Percentiles rank a stretch among this genome's conserved stretches.
phyloP scores from a whole-genome alignment of 495 filamentous ascomycete species.

The Penicillium paradoxum region DNA sequence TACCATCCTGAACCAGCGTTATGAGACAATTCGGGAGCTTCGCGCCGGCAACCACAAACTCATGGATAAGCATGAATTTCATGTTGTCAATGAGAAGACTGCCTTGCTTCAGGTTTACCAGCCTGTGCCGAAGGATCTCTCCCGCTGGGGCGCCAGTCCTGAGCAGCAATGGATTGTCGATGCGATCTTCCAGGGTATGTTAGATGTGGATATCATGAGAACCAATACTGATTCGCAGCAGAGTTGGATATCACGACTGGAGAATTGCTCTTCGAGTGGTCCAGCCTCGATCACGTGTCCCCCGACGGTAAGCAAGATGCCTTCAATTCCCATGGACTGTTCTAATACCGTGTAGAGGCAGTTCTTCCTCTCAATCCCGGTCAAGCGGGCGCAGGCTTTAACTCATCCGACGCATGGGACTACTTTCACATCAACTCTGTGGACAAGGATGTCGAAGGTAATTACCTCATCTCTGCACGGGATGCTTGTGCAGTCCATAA shows the following conservation, averaged over 20 bases:
- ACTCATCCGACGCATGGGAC: constrained; percentile 40
- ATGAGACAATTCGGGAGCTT: constrained; percentile 50
- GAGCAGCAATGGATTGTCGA: constrained; percentile 43
- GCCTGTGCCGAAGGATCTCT: constrained; percentile 32
- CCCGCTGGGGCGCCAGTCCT: constrained; percentile 29
- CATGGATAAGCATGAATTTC: constrained; percentile 52
- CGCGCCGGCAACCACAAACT: constrained; percentile 50
- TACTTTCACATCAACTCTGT: constrained; percentile 40
- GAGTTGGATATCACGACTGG: constrained; percentile 38
- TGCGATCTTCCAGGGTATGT: constrained; percentile 38
- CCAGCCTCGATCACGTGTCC: constrained; percentile 36
- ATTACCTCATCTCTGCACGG: constrained; percentile 54
- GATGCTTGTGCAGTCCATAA: constrained; percentile 51
- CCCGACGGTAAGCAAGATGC: constrained; percentile 35
- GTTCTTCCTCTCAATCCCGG: constrained; percentile 49
- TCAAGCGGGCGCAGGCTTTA: constrained; percentile 47
- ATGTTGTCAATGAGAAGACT: constrained; percentile 40
- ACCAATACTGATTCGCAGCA: constrained; percentile 2
- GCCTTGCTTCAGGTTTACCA: constrained; percentile 40
- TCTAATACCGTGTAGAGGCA: constrained; percentile 31
- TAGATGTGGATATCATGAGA: not conserved
- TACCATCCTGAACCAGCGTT: constrained; percentile 48
- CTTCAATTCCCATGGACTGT: not conserved
- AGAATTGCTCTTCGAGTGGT: constrained; percentile 40
- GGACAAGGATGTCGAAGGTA: constrained; percentile 37